These are phyloP conservation scores for Fragaria iinumae DNA, from an alignment of 306 rosid genomes.

Conservation along the genomic window DNA sequence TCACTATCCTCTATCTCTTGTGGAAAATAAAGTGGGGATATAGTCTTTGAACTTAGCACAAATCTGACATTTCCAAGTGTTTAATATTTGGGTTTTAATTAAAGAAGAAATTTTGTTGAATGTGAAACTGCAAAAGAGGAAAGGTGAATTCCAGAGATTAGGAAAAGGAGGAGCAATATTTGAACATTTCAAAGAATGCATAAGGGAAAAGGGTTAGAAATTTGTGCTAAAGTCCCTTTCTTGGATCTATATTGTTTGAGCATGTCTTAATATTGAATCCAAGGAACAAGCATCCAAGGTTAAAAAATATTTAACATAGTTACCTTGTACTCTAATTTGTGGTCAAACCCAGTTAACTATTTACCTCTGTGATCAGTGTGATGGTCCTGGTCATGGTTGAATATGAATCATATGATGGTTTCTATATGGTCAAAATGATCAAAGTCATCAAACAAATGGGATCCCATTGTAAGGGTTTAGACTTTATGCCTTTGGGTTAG, in stretches of 20 bases:
- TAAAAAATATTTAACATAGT: slow-evolving; percentile 6
- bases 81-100: slow-evolving; percentile 18
- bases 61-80: slow-evolving; percentile 54
- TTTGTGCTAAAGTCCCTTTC: slow-evolving; percentile 79
- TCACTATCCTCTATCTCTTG: slow-evolving; percentile 23
- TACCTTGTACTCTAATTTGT: slow-evolving; percentile 2
- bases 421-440: slow-evolving; percentile 27
- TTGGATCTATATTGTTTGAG: slow-evolving; percentile 34
- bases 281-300: slow-evolving; percentile 81
- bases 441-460: slow-evolving; percentile 34
- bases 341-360: slow-evolving; percentile 32
- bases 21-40: slow-evolving; percentile 32
- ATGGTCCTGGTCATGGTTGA: slow-evolving; percentile 30
- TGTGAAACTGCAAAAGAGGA: slow-evolving; percentile 42
- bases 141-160: slow-evolving; percentile 36
- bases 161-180: slow-evolving; percentile 46
- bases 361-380: slow-evolving; percentile 3
- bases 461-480: slow-evolving; percentile 31
- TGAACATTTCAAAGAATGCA: slow-evolving; percentile 13
- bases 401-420: slow-evolving; percentile 24
- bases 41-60: slow-evolving; percentile 51
- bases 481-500: not conserved
- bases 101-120: slow-evolving; percentile 3
- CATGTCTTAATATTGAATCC: slow-evolving; percentile 65
- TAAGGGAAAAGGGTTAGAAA: slow-evolving; percentile 54